Base-by-base conservation (phyloP, 1,284 basidiomycete species). In the Ceratobasidium sp. region DNA sequence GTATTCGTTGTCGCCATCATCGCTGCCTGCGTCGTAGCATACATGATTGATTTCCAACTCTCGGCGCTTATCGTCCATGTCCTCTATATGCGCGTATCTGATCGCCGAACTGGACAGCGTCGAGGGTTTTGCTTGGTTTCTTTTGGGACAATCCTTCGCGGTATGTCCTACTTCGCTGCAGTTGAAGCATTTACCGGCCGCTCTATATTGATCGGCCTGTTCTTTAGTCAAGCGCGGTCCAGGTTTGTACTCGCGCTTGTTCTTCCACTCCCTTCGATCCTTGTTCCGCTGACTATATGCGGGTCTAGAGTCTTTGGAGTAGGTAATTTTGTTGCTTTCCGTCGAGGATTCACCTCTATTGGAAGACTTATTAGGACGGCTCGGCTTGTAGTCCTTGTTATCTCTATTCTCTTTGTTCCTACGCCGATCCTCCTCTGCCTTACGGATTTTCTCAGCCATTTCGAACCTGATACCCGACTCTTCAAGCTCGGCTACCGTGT, bases 111-210 rank as follows among this genome's bases (percentile, higher is more conserved):
- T 57, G 9, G 54, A 57, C 10, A 57, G 12, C 12, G 12, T 57
- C 13, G 13, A 17, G n/a, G 54, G 54, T 28, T 23, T 57, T 13
- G n/a, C 33, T n/a, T 15, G 3, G 23, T 79, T 79, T 40, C 57
- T 17, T 10, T 56, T 57, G 4, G 78, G 78, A 50, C 78, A 79
- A 33, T 79, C 74, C n/a, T 64, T 68, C 1, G 6, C 23, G 9
- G 52, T 20, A 48, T 79, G 78, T 10, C 65, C 74, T 15, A 59
- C 38, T n/a, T 77, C 52, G 15, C 54, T 12, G 48, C 78, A 79
- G 38, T n/a, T 7, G 42, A 77, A 77, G 26, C 78, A 79, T 57
- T 68, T 77, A 15, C 71, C 71, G 2, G 74, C 75, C 9, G 59
- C 78, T 7, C 78, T 7, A 15, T 65, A 52, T 67, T 79, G 75